Evolutionary conservation across 2,329 filamentous ascomycete genomes (phyloP), one percentile per base, ranked within the genome.

Genomic region (Botrytis fragariae): DNA sequence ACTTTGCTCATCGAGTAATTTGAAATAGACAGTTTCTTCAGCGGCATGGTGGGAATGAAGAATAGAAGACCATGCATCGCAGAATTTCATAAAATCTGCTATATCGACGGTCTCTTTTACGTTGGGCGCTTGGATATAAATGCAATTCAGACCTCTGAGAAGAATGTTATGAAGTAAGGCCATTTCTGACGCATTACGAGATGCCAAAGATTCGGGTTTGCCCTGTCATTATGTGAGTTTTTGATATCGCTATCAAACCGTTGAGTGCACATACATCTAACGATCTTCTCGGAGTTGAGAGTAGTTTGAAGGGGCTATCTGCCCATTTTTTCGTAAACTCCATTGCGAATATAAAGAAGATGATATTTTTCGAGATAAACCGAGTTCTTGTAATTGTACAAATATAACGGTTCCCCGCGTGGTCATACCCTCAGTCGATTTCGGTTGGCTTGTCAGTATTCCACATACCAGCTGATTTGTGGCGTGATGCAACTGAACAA

Each of bases 21-120:
- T 83, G 74, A 86, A 86, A 59, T 84, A 79, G 16, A 76, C 62
- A 0, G 72, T 75, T 71, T 86, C 84, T 74, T 86, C 84, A 0
- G 75, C 71, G 0, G 78, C 64, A 74, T 86, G 84, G 73, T 86
- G 84, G 5, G 80, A 75, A 39, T 82, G 74, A 2, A 85, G 64
- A 32, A 82, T 74, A 5, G 73, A 74, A 37, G 72, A 74, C 74
- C 74, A 77, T 5, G 73, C 64, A 35, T 74, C 54, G n/a, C 71
- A 74, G 67, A 60, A 77, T 7, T 57, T 39, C 64, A 76, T 68
- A 79, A 84, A 84, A 32, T 78, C 76, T 20, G 75, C 61, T 0
- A 81, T 79, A 75, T 82, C 84, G 35, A 78, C 74, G 22, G 77
- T 45, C 71, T 84, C 83, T 54, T 85, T 83, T 39, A 81, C 76